A percentile compares a stretch with the other conserved stretches of the same genome.
Evolutionary conservation across 2,329 filamentous ascomycete species (phyloP).

Genomic region (Xylariaceae sp.): DNA sequence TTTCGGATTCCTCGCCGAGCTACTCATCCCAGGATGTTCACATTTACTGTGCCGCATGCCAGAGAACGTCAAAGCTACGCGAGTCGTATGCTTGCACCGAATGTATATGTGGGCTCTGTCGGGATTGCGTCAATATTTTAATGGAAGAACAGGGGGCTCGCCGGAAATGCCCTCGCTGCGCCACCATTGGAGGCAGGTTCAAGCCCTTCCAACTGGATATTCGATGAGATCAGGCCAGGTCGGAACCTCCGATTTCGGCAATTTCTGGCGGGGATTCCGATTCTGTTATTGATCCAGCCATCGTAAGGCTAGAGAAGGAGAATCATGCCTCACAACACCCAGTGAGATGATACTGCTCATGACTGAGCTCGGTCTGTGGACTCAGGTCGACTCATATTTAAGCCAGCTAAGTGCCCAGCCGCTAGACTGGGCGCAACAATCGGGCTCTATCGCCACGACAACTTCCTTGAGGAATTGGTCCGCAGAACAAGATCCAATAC

Average conservation of each 20-base stretch:
- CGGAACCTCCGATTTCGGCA: not conserved
- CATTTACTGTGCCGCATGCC: constrained; percentile 89
- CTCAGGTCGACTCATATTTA: not conserved
- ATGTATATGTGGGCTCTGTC: constrained; percentile 90
- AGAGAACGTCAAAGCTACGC: constrained; percentile 68
- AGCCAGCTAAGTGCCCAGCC: constrained; percentile 7
- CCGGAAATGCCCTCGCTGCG: constrained; percentile 74
- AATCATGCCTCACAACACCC: not conserved
- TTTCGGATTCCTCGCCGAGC: constrained; percentile 67
- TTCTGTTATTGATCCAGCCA: not conserved
- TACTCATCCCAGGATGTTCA: constrained; percentile 73
- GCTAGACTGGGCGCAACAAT: not conserved
- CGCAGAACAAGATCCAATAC: too few species aligned
- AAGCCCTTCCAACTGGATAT: constrained; percentile 85
- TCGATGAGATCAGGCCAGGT: constrained; percentile 43
- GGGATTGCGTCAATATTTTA: constrained; percentile 78
- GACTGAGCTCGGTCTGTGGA: not conserved
- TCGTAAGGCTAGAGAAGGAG: not conserved
- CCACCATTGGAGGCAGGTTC: constrained; percentile 73
- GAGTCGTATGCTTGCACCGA: constrained; percentile 93
- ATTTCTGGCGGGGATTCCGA: not conserved
- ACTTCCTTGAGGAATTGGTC: too few species aligned
- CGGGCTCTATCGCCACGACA: too few species aligned
- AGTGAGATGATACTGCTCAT: not conserved
- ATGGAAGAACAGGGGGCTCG: constrained; percentile 71